Conservation (phyloP, 441 rosid species). For the Pelargonium myrrhifolium region DNA sequence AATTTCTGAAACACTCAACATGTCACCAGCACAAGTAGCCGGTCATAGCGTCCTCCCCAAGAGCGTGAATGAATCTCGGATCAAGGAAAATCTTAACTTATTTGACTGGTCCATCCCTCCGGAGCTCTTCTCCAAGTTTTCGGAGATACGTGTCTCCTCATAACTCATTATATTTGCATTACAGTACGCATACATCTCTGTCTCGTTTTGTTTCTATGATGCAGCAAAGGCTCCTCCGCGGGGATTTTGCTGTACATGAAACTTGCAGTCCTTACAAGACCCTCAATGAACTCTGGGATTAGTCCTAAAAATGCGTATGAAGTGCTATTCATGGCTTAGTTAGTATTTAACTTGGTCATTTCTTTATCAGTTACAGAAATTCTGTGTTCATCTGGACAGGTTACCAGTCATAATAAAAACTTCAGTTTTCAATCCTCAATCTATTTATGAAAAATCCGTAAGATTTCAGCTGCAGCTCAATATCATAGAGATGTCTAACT, state of each 20-base stretch:
- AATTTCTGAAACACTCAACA: slow-evolving; percentile 33
- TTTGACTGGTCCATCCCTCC: slow-evolving; percentile 46
- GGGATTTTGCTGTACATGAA: slow-evolving; percentile 41
- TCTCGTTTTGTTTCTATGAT: not conserved
- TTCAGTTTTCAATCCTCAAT: not conserved
- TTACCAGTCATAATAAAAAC: too few relatives aligned
- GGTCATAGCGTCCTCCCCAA: slow-evolving; percentile 51
- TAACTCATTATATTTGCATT: too few relatives aligned
- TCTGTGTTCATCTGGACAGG: not conserved
- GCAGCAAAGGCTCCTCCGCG: slow-evolving; percentile 56
- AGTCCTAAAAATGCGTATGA: not conserved
- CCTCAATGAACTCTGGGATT: slow-evolving; percentile 44
- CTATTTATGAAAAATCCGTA: not conserved
- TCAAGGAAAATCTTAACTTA: slow-evolving; percentile 37
- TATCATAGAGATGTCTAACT: too few relatives aligned
- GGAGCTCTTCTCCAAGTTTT: slow-evolving; percentile 31
- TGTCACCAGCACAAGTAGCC: slow-evolving; percentile 42
- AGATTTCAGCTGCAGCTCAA: too few relatives aligned
- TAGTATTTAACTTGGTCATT: not conserved
- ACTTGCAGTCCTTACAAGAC: slow-evolving; percentile 43
- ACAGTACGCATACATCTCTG: not conserved
- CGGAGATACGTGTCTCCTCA: not conserved
- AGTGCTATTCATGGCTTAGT: not conserved
- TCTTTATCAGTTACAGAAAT: not conserved
- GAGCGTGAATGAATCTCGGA: slow-evolving; percentile 40